These are phyloP conservation scores for Cronartium quercuum DNA, from an alignment of 1,284 basidiomycete species.

Conservation along the genomic window DNA sequence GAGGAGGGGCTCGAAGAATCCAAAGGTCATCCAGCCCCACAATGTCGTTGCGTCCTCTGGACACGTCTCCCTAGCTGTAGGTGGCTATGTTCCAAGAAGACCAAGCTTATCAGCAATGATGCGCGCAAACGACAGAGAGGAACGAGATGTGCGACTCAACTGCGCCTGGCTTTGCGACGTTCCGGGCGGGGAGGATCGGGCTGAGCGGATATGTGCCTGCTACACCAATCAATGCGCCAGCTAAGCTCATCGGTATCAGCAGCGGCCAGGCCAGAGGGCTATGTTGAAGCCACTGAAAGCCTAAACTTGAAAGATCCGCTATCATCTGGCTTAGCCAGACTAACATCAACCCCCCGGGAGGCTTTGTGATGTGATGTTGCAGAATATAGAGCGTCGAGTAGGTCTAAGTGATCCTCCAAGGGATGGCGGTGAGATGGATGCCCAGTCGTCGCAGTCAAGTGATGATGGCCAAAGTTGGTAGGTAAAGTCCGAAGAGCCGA, in stretches of 20 bases:
- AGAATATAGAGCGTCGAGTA: slow-evolving; percentile 23
- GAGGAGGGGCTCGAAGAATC: slow-evolving; percentile 24
- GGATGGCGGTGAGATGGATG: too few relatives aligned
- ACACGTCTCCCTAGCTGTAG: slow-evolving; percentile 48
- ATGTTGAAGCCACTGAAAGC: neutral
- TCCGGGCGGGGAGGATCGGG: slow-evolving; percentile 9
- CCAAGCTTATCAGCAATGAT: neutral
- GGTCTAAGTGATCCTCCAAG: neutral
- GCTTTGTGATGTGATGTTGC: slow-evolving; percentile 10
- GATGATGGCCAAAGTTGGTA: too few relatives aligned
- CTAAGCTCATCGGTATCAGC: neutral
- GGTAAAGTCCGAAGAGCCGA: too few relatives aligned
- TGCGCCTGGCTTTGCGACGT: slow-evolving; percentile 26
- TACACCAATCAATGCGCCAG: neutral
- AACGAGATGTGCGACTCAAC: slow-evolving; percentile 11
- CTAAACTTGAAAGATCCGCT: neutral
- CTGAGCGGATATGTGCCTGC: slow-evolving; percentile 27
- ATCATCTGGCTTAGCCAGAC: slow-evolving; percentile 10
- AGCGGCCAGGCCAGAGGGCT: neutral
- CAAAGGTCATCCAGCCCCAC: slow-evolving; percentile 36
- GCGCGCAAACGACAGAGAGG: neutral
- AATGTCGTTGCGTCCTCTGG: slow-evolving; percentile 27
- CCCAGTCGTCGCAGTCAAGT: too few relatives aligned
- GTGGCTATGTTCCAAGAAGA: neutral
- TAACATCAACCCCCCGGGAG: slow-evolving; percentile 10